Evolutionary conservation across 176 grass and related monocot genomes (phyloP).

Genomic region (Carex pumila): DNA sequence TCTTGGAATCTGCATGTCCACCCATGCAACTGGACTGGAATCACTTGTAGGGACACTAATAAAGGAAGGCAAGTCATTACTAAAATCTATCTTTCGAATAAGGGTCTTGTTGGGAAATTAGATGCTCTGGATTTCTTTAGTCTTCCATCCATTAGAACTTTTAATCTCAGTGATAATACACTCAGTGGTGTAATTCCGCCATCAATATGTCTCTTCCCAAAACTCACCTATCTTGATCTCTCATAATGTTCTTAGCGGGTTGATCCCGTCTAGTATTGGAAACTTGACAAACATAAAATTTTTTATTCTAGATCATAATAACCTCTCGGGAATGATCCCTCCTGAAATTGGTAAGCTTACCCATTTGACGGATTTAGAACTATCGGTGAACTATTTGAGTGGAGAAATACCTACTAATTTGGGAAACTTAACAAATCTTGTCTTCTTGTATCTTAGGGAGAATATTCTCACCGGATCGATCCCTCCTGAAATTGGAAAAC

Average conservation of each 20-base stretch:
- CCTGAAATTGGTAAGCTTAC: not conserved
- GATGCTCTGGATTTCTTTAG: not conserved
- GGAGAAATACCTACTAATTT: no score
- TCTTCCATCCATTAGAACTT: not conserved
- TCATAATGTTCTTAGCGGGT: constrained; percentile 19
- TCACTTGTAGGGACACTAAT: not conserved
- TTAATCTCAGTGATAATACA: constrained; percentile 4
- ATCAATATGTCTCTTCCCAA: not conserved
- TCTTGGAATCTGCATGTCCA: not conserved
- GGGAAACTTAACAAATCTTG: no score
- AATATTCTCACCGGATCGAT: no score
- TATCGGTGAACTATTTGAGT: no score
- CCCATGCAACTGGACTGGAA: not conserved
- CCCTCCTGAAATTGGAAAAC: no score
- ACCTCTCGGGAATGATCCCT: no score
- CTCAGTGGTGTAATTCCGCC: constrained; percentile 19
- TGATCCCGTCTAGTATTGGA: constrained; percentile 28
- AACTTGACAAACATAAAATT: constrained; percentile 16
- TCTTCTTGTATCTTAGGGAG: no score
- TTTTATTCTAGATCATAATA: no score
- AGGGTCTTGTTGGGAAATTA: not conserved
- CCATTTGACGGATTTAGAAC: not conserved
- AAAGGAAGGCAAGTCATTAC: not conserved
- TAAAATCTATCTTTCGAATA: not conserved
- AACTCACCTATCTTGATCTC: not conserved